These are phyloP conservation scores for Tylopilus sp. DNA, from an alignment of 768 basidiomycete species.

Conservation along the genomic window DNA sequence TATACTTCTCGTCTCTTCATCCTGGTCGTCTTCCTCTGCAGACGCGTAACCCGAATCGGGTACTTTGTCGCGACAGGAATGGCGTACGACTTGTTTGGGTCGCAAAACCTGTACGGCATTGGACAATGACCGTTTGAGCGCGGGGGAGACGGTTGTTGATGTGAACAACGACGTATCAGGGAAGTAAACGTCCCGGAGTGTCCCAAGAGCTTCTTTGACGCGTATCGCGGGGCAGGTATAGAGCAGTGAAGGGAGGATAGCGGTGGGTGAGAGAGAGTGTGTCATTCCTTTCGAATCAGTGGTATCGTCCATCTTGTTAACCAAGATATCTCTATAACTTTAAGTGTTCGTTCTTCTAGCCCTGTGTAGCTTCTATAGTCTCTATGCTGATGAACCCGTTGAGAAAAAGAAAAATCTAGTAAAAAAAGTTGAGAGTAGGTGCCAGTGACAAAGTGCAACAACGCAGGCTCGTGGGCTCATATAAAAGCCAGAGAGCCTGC, in stretches of 20 bases:
- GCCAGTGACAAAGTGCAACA: constrained; percentile 4
- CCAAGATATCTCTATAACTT: constrained; percentile 10
- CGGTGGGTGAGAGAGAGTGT: constrained; percentile 37
- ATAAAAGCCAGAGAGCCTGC: constrained; percentile 34
- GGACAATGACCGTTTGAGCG: constrained; percentile 18
- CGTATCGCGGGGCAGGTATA: constrained; percentile 32
- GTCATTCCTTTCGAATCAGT: constrained; percentile 11
- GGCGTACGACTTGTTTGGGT: constrained; percentile 19
- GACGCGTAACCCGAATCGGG: constrained; percentile 81
- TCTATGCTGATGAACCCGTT: constrained; percentile 7
- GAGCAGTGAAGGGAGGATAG: constrained; percentile 59
- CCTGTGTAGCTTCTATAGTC: constrained; percentile 13
- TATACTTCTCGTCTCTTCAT: constrained; percentile 15
- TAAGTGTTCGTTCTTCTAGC: constrained; percentile 7
- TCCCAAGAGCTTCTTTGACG: constrained; percentile 40
- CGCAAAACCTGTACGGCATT: constrained; percentile 21
- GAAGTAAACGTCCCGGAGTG: constrained; percentile 48
- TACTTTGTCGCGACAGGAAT: constrained; percentile 20
- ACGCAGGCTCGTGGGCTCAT: constrained; percentile 18
- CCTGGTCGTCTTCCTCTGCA: constrained; percentile 57
- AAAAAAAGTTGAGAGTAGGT: not conserved
- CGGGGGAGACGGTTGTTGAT: constrained; percentile 5
- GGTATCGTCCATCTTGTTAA: constrained; percentile 8
- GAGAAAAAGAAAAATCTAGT: constrained; percentile 6
- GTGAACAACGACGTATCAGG: constrained; percentile 26